Base-by-base conservation (phyloP, 345 rosid genomes). In the Atalantia buxifolia region DNA sequence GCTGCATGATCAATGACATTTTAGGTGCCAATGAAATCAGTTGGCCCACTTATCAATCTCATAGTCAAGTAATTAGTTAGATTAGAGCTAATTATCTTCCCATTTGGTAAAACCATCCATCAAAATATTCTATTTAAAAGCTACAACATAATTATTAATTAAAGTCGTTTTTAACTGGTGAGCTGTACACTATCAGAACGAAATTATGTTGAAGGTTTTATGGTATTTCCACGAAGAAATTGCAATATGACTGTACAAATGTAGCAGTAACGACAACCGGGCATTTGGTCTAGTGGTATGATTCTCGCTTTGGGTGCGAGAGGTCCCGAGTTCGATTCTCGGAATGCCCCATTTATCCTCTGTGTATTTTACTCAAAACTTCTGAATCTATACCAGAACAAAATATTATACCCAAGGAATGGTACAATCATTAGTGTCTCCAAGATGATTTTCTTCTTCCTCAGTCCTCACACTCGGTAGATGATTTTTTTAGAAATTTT, bases 291-390 rank as follows among this genome's bases (percentile, higher is more conserved):
- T 87, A 90, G 94, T 91, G 93, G 94, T 87, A 90, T 88, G 93
- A 89, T 91, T 90, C 94, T 93, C 81, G 89, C 92, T 93, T 89
- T 86, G 92, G 94, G 93, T 88, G 94, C 86, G 86, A 94, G 91
- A 89, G 89, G 89, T 92, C 93, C 88, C 80, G 86, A 91, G 91
- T 89, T 86, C 72, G 79, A 85, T 90, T 91, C 92, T 87, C 89
- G 81, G 88, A 90, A 90, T 84, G 89, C 88, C 94, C 90, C 90
- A 53, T 18, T 18, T 42, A 4, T 10, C 5, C 0, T 3, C 0
- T 1, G 0, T 13, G 5, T 18, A 12, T 45, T 45, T 45, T 45
- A 45, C 48, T 42, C 48, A 42, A 12, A 28, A 35, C 36, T 35
- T 35, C 36, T 33, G 5, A 10, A 42, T 10, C 48, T 13, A 2